Evolutionary conservation across 1,284 basidiomycete species (phyloP).

Genomic region (Rhizoctonia solani): DNA sequence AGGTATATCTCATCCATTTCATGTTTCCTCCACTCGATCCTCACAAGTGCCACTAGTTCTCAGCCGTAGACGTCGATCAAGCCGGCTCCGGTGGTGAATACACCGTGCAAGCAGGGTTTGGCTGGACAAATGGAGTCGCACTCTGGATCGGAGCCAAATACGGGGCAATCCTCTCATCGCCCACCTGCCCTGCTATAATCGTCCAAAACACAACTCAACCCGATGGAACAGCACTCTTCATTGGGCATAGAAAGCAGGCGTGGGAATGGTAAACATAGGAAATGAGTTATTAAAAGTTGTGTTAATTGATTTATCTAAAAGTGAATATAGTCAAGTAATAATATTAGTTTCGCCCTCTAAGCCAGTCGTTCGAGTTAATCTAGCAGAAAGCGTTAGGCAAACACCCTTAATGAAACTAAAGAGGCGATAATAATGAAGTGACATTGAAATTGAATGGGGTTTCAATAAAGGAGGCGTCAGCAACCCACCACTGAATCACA

Average conservation of each 20-base stretch:
- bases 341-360: too few relatives aligned
- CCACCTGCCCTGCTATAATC: conserved; percentile 62
- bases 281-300: background rate
- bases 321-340: background rate
- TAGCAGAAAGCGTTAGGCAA: too few relatives aligned
- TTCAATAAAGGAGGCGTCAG: too few relatives aligned
- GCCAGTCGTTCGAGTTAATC: too few relatives aligned
- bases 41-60: conserved; percentile 42
- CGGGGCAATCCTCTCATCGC: conserved; percentile 64
- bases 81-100: conserved; percentile 88
- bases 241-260: conserved; percentile 14
- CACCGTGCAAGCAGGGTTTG: conserved; percentile 78
- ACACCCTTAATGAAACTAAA: too few relatives aligned
- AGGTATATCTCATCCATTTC: conserved; percentile 62
- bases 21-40: background rate
- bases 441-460: too few relatives aligned
- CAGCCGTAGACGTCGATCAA: conserved; percentile 68
- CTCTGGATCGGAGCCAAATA: conserved; percentile 77
- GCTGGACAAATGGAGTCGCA: conserved; percentile 89
- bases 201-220: conserved; percentile 36
- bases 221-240: conserved; percentile 36
- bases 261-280: background rate
- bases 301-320: background rate
- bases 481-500: too few relatives aligned
- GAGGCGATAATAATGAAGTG: too few relatives aligned